Evolutionary conservation across 495 filamentous ascomycete species (phyloP).

Genomic region (Margaritispora aquatica): DNA sequence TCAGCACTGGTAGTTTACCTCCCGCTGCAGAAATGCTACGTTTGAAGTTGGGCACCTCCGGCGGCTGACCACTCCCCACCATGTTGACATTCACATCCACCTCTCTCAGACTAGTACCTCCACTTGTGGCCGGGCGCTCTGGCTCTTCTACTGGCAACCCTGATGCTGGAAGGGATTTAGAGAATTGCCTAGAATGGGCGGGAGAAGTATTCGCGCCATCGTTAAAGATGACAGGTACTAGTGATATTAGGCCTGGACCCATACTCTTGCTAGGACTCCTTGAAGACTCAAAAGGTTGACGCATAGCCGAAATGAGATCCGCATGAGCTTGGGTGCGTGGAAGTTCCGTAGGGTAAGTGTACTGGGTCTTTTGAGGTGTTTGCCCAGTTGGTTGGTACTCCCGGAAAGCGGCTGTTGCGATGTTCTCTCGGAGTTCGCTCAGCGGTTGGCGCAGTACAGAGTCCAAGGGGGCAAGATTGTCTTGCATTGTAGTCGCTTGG

Average conservation of each 20-base stretch:
- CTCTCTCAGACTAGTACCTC: conserved; percentile 45
- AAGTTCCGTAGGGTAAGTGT: conserved; percentile 67
- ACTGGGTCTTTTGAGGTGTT: conserved; percentile 74
- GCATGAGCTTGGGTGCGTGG: conserved; percentile 74
- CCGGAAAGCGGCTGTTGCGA: conserved; percentile 53
- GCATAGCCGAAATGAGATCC: conserved; percentile 18
- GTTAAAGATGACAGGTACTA: conserved; percentile 22
- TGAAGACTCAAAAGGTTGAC: not conserved
- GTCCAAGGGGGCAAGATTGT: conserved; percentile 51
- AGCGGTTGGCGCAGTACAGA: conserved; percentile 62
- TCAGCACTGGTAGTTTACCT: conserved; percentile 38
- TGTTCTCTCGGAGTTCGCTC: conserved; percentile 54
- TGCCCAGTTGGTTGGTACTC: conserved; percentile 80
- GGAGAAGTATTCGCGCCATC: not conserved
- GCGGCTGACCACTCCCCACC: conserved; percentile 29
- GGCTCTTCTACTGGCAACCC: conserved; percentile 6
- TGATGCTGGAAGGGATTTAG: not conserved
- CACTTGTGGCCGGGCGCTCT: conserved; percentile 32
- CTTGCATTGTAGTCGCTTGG: conserved; percentile 44
- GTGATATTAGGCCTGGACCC: conserved; percentile 3
- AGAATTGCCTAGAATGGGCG: not conserved
- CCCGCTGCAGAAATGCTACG: conserved; percentile 33
- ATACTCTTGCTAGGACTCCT: conserved; percentile 17
- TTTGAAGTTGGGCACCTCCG: conserved; percentile 44
- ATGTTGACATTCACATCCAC: conserved; percentile 44